Evolutionary conservation across 2,329 filamentous ascomycete species (phyloP), one percentile per base, ranked within the genome.

Genomic region (Myriosclerotinia curreyana): DNA sequence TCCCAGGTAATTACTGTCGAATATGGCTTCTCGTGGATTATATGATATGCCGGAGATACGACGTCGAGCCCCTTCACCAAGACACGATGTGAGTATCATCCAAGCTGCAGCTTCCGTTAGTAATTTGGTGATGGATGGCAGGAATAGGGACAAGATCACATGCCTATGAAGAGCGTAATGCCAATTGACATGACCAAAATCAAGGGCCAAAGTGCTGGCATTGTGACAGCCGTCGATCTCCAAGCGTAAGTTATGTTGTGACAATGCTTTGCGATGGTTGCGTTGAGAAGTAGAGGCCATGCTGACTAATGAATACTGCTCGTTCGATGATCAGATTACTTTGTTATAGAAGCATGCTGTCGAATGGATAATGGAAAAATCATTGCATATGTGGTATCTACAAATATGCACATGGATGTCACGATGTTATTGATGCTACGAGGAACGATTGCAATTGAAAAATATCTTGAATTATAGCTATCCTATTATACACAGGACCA

Each of bases 51-150:
- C 70, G n/a, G 68, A 69, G 49, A 68, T 65, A 59, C 67, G 69
- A 17, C 66, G 55, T 22, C 74, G 68, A 15, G 73, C 66, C 20
- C 67, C 71, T 52, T 75, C 73, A 52, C 74, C 74, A 0, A 76
- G 67, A 60, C 74, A 75, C 12, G 73, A 75, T 28, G 74, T 74
- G n/a, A 75, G 56, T 38, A 74, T 70, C 15, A 75, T 64, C 73
- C 73, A 76, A 50, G 71, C 74, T 74, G 52, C 14, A 50, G 11
- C 8, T 20, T 48, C 20, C 28, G 25, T 62, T 65, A 60, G 46
- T 44, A 11, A 20, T 0, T 58, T 49, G 2, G 44, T 58, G 20
- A 28, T 49, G 14, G 44, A 22, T 17, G 25, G 22, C 22, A 51
- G 40, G 31, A 22, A 25, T 60, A 17, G 36, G 51, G 42, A 42